These are phyloP conservation scores for Pseudocercospora eumusae DNA, from an alignment of 2,329 filamentous ascomycete species.

Conservation along the genomic window DNA sequence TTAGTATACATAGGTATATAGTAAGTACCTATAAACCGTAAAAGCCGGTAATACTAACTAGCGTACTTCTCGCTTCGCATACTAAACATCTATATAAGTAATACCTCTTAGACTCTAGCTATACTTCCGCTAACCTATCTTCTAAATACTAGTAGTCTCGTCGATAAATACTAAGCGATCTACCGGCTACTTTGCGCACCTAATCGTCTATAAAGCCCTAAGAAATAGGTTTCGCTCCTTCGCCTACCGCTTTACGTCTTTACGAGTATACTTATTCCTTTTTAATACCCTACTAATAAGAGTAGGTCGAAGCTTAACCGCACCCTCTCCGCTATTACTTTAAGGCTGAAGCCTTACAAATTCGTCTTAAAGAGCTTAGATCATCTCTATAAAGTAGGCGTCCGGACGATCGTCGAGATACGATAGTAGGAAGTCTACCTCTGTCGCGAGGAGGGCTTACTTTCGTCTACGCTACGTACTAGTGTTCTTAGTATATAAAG, in stretches of 20 bases:
- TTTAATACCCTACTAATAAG: too few species aligned
- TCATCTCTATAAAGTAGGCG: too few species aligned
- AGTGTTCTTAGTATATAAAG: too few species aligned
- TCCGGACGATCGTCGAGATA: too few species aligned
- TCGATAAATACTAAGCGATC: background rate
- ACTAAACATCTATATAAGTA: background rate
- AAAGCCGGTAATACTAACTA: background rate
- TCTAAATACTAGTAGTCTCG: background rate
- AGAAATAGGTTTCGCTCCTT: background rate
- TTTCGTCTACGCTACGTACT: too few species aligned
- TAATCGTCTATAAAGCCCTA: background rate
- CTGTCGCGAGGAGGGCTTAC: too few species aligned
- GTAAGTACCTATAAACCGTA: background rate
- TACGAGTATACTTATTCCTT: too few species aligned
- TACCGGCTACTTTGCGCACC: background rate
- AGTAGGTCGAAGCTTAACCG: too few species aligned
- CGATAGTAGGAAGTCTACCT: too few species aligned
- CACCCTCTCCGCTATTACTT: too few species aligned
- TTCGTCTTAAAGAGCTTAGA: background rate
- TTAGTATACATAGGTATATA: background rate
- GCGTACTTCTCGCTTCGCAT: background rate
- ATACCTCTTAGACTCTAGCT: background rate
- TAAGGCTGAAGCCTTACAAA: too few species aligned
- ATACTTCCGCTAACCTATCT: background rate
- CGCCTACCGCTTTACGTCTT: too few species aligned